Conservation (phyloP, 75 land plant species). For the Selaginella moellendorffii region DNA sequence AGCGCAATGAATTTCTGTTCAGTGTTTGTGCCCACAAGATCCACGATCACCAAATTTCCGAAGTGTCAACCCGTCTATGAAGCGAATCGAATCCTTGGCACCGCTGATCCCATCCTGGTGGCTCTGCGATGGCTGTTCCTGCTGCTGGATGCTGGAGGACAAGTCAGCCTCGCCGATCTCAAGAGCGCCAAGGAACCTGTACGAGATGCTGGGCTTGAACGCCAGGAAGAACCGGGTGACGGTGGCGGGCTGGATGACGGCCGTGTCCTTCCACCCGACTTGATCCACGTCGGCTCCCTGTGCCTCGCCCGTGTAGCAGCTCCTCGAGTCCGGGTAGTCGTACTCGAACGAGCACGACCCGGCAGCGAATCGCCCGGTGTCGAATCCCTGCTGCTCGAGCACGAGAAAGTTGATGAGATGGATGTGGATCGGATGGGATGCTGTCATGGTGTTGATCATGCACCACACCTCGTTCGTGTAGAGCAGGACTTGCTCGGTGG, state of each 20-base stretch:
- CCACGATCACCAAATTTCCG: too few species aligned
- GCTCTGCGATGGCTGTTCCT: too few species aligned
- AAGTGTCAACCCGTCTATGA: too few species aligned
- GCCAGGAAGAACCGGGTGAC: not conserved
- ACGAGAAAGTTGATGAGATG: not conserved
- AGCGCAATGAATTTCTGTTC: too few species aligned
- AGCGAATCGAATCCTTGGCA: too few species aligned
- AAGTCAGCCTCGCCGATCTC: too few species aligned
- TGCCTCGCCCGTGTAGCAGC: not conserved
- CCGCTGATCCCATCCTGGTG: too few species aligned
- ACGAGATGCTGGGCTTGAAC: not conserved
- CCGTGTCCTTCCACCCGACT: constrained; percentile 8
- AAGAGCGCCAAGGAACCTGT: too few species aligned
- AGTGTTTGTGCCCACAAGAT: too few species aligned
- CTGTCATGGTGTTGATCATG: not conserved
- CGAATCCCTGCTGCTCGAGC: not conserved
- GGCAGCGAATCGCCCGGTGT: not conserved
- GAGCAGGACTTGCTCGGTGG: not conserved
- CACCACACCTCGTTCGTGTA: not conserved
- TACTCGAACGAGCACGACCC: not conserved
- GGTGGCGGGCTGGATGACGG: not conserved
- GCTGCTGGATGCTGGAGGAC: too few species aligned
- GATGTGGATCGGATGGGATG: constrained; percentile 1
- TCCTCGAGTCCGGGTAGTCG: constrained; percentile 3
- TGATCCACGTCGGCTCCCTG: not conserved